Conservation (phyloP, 441 rosid genomes). For the Brassica hybrid region DNA sequence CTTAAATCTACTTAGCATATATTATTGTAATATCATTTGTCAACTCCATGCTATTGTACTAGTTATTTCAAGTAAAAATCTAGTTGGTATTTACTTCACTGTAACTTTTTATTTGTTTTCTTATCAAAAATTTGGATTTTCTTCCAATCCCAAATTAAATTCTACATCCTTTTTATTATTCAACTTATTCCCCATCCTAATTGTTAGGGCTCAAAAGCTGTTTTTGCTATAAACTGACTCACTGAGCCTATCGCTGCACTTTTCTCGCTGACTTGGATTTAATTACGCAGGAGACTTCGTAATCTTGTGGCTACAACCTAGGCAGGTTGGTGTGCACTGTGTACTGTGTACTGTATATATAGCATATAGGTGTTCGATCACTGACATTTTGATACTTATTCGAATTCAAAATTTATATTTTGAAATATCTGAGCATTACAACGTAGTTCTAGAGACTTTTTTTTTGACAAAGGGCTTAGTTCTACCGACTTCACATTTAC, state of each 20-base stretch:
- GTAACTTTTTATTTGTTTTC: not conserved
- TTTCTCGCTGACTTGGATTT: slow-evolving; percentile 26
- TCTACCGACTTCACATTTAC: not conserved
- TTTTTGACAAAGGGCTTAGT: too few species aligned
- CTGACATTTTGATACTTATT: not conserved
- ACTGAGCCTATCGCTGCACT: slow-evolving; percentile 34
- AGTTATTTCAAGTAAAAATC: not conserved
- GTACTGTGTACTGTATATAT: not conserved
- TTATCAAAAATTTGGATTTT: not conserved
- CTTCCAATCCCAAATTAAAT: not conserved
- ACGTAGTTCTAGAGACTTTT: not conserved
- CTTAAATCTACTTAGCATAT: not conserved
- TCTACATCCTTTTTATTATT: not conserved
- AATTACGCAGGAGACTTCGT: not conserved
- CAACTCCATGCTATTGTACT: not conserved
- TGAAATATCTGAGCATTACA: not conserved
- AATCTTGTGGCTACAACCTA: slow-evolving; percentile 17
- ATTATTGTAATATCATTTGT: not conserved
- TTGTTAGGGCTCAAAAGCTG: slow-evolving; percentile 33
- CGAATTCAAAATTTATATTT: not conserved
- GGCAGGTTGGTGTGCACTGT: slow-evolving; percentile 7
- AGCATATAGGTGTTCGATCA: slow-evolving; percentile 10
- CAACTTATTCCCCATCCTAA: too few species aligned
- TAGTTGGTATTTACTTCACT: not conserved
- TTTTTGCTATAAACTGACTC: slow-evolving; percentile 38